Evolutionary conservation across 768 basidiomycete species (phyloP), one percentile per base, ranked within the genome.

Genomic region (Russula olivacea): DNA sequence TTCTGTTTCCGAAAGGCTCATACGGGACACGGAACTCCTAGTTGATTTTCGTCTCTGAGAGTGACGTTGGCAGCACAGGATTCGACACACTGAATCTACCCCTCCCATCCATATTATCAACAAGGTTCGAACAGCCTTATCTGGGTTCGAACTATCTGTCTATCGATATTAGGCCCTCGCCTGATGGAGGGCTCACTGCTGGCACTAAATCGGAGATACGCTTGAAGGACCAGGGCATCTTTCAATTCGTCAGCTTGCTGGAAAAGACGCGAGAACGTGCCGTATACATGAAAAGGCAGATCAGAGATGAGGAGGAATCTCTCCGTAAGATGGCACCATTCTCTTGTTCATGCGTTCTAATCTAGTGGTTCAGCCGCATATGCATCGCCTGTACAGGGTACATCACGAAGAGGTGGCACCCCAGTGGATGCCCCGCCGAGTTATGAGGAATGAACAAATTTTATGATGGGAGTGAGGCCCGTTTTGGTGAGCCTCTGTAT

Each of bases 231-330:
- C 77, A 80, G 49, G 81, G 83, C 14, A 83, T 91, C 77, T 89
- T 90, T 69, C 78, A 84, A 70, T 93, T 93, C 68, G 83, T 86
- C 41, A 82, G 80, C 53, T 72, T 83, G 28, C 73, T 93, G 57
- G 88, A 89, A 75, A 91, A 91, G 78, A 83, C 87, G 38, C 81
- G 89, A 55, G 89, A 91, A 75, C 76, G 81, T 52, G 83, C 83
- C 17, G 82, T 89, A 55, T 89, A 86, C 68, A 89, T 90, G 89
- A 85, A 78, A 71, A 76, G 87, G 52, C 83, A 84, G 71, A 74
- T 76, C 52, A 69, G 69, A 15, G 83, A 84, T 53, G 82, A 85
- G 19, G 81, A 84, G 57, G 85, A 87, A 58, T 80, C 80, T 2
- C 74, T 85, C 40, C 87, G 87, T 88, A 69, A 66, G 87, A 82